Evolutionary conservation across 2,329 filamentous ascomycete genomes (phyloP).

Genomic region (Colletotrichum viniferum): DNA sequence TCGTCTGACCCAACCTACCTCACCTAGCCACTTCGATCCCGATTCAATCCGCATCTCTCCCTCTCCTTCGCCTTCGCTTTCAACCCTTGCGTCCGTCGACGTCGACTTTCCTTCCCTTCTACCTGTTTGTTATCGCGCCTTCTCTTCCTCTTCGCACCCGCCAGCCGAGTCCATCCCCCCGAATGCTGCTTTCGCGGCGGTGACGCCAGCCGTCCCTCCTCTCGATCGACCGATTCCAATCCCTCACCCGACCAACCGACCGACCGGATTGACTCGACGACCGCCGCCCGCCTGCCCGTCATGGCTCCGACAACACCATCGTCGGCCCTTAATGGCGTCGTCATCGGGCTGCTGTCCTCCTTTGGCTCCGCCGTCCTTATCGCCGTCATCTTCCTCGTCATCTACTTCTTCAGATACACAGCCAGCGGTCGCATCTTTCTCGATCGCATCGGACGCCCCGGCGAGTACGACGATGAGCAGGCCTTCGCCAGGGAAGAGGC

Average conservation of each 20-base stretch:
- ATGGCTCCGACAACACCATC: slow-evolving; percentile 34
- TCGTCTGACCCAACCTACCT: slow-evolving; percentile 6
- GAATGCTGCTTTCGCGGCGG: slow-evolving; percentile 24
- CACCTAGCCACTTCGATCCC: not conserved
- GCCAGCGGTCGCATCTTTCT: slow-evolving; percentile 87
- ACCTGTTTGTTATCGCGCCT: not conserved
- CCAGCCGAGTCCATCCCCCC: slow-evolving; percentile 2
- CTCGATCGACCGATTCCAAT: slow-evolving; percentile 13
- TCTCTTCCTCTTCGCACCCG: not conserved
- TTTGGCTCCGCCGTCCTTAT: slow-evolving; percentile 91
- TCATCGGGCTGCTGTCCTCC: slow-evolving; percentile 93
- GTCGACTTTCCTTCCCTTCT: not conserved
- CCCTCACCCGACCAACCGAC: not conserved
- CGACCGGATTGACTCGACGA: slow-evolving; percentile 11
- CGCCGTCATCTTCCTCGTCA: slow-evolving; percentile 75
- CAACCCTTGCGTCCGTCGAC: not conserved
- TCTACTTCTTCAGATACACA: slow-evolving; percentile 96
- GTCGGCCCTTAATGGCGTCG: slow-evolving; percentile 72
- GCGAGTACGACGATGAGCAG: slow-evolving; percentile 98
- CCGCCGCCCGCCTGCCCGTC: slow-evolving; percentile 11
- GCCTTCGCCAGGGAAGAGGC: slow-evolving; percentile 92
- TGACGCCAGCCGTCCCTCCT: slow-evolving; percentile 25
- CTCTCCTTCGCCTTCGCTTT: not conserved
- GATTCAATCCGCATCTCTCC: not conserved
- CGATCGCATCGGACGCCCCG: slow-evolving; percentile 89